phyloP scores from a whole-genome alignment of 2,329 filamentous ascomycete genomes.

The Fusarium virguliforme region DNA sequence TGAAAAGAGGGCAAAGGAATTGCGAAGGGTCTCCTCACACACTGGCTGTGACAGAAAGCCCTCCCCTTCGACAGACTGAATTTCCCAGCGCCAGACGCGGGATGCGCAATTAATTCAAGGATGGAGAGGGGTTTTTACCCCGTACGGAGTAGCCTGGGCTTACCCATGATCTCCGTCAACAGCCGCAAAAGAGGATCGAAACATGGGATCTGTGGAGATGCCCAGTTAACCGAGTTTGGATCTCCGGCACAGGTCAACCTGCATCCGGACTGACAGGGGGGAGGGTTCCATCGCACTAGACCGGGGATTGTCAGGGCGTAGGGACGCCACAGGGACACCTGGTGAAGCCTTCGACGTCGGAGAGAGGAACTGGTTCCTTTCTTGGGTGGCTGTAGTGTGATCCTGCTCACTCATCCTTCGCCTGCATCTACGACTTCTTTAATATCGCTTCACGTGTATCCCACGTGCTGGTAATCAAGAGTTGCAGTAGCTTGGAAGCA shows the following conservation, averaged over 20 bases:
- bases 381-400: neutral
- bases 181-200: neutral
- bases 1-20: neutral
- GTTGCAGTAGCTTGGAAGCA: neutral
- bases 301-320: constrained; percentile 10
- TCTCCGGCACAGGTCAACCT: neutral
- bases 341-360: neutral
- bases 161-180: constrained; percentile 4
- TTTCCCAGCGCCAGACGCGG: constrained; percentile 1
- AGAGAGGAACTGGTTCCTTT: constrained; percentile 1
- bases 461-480: constrained; percentile 5
- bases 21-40: constrained; percentile 1
- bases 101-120: constrained; percentile 9
- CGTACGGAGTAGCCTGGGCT: constrained; percentile 1
- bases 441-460: neutral
- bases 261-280: constrained; percentile 2
- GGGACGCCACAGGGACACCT: constrained; percentile 3
- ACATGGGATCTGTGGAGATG: constrained; percentile 15
- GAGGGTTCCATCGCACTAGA: neutral
- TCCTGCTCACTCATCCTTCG: neutral
- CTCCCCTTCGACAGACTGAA: neutral
- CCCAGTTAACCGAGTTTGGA: neutral
- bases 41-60: neutral
- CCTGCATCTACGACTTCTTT: neutral
- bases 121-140: neutral